phyloP scores from a whole-genome alignment of 257 asterid genomes.

The Capsicum chinense region DNA sequence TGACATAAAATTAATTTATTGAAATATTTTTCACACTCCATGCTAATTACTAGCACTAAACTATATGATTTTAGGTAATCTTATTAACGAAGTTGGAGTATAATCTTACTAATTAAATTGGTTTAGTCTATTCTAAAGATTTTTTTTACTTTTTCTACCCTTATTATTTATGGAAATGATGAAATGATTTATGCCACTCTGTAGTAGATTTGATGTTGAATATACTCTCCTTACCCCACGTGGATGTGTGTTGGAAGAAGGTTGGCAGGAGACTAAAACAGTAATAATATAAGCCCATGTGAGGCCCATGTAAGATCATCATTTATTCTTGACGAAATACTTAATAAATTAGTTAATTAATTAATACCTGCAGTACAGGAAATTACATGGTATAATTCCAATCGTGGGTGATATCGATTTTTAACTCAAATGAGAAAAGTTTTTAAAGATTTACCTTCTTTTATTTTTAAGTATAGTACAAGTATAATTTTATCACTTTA shows the following conservation, averaged over 20 bases:
- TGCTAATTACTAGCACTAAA: not conserved
- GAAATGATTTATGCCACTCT: conserved; percentile 16
- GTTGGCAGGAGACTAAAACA: not conserved
- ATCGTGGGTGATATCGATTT: no score
- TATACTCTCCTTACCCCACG: not conserved
- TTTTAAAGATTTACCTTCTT: no score
- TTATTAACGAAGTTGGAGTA: not conserved
- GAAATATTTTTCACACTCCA: not conserved
- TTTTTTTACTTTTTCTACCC: not conserved
- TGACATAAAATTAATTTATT: not conserved
- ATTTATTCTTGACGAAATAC: not conserved
- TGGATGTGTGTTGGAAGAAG: conserved; percentile 11
- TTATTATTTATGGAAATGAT: not conserved
- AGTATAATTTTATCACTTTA: no score
- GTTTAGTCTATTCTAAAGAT: not conserved
- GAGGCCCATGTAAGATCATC: not conserved
- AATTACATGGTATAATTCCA: not conserved
- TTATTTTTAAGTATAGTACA: no score
- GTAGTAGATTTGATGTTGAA: conserved; percentile 18
- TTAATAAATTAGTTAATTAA: no score
- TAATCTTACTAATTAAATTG: not conserved
- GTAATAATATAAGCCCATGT: not conserved
- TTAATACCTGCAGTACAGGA: conserved; percentile 64
- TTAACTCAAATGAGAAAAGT: no score
- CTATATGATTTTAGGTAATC: no score